Percentiles rank a stretch among this genome's conserved stretches.
phyloP scores from a whole-genome alignment of 2,329 filamentous ascomycete genomes.

The Aspergillus sp. region DNA sequence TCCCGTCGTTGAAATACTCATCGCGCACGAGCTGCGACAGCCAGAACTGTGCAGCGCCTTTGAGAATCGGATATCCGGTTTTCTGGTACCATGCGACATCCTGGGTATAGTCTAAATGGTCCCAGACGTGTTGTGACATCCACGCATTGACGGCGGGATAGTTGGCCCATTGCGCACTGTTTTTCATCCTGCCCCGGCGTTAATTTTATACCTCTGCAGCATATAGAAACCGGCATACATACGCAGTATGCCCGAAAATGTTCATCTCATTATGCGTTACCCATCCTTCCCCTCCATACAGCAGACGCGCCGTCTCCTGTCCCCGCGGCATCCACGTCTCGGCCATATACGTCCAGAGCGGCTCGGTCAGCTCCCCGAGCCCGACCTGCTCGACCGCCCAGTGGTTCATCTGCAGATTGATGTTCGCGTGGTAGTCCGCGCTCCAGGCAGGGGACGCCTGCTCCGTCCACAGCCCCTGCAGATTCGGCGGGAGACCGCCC shows the following conservation, averaged over 20 bases:
- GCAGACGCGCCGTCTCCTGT: conserved; percentile 51
- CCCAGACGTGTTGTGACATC: conserved; percentile 61
- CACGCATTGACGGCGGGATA: conserved; percentile 49
- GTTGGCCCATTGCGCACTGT: conserved; percentile 39
- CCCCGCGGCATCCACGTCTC: conserved; percentile 56
- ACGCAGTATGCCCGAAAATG: conserved; percentile 56
- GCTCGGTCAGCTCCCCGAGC: conserved; percentile 43
- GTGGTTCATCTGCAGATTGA: conserved; percentile 63
- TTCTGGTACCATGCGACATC: conserved; percentile 46
- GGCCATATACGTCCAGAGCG: conserved; percentile 54
- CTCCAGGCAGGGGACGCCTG: conserved; percentile 49
- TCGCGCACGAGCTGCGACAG: conserved; percentile 54
- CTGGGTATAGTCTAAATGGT: conserved; percentile 56
- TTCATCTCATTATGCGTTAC: conserved; percentile 59
- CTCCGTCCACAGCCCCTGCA: conserved; percentile 58
- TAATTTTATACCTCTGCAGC: too few species aligned
- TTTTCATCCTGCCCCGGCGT: conserved; percentile 39
- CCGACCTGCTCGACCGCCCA: conserved; percentile 57
- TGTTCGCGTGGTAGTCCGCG: conserved; percentile 58
- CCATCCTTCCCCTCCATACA: conserved; percentile 57
- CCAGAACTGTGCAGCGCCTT: conserved; percentile 57
- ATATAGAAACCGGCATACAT: background rate
- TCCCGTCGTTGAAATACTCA: conserved; percentile 49
- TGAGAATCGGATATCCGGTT: conserved; percentile 54
- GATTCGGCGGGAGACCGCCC: conserved; percentile 55